Evolutionary conservation across 371 early-diverging fungal genomes (phyloP), one percentile per base, ranked within the genome.

Genomic region (Lichtheimia ornata): DNA sequence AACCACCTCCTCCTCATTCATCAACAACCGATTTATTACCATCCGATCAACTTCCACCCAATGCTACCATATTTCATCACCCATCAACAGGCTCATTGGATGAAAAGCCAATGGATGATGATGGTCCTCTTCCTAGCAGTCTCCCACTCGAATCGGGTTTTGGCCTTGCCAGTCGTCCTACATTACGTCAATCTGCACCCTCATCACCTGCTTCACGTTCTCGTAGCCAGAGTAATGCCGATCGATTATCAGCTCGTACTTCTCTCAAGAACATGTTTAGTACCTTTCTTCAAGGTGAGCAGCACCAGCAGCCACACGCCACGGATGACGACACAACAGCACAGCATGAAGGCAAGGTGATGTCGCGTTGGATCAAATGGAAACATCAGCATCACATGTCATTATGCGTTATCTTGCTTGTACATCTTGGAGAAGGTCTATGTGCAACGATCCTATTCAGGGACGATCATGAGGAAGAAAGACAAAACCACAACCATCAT

Each of bases 151-250:
- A 74, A 18, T 45, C 67, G 5, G 66, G 53, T 17, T 47, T 47
- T 15, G 44, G 22, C 0, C 56, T 53, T 28, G 11, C 58, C 18
- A 52, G 22, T 28, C 35, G 41, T 13, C 28, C 35, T 22, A 14
- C 50, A 58, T 7, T 52, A 28, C 41, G 20, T 15, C 43, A 55
- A 42, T 70, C 73, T 6, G 73, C 70, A 3, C 73, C 72, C 0
- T 70, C 72, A 4, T 76, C 76, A 7, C 76, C 76, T 1, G 62
- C 63, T 4, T 41, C 50, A 7, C 72, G 67, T 4, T 72, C 72
- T 15, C 45, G 76, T 47, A 62, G 70, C 7, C 55, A 62, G 6
- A 75, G 76, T 27, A 15, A 70, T 18, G 61, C 70, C 1, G 64
- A 69, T 15, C 53, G 59, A 15, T 40, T 56, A 20, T 50, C 56